Base-by-base conservation (phyloP, 1,284 basidiomycete genomes). In the Paramarasmius palmivorus region DNA sequence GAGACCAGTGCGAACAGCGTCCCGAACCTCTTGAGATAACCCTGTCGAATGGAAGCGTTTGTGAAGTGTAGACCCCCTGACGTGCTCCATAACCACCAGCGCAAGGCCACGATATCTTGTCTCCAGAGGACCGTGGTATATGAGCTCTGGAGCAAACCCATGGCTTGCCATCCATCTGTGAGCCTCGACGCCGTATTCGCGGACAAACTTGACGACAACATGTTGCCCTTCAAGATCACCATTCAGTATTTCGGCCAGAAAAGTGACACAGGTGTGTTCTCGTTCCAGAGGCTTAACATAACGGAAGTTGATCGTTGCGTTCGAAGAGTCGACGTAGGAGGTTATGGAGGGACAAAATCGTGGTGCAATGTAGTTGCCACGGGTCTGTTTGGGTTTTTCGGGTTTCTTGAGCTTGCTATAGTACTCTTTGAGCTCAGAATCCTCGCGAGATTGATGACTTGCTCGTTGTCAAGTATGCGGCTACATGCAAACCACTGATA, bases 171-270 rank as follows among this genome's bases (percentile, higher is more conserved):
- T 39, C n/a, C 49, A 32, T 19, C 17, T 7, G 45, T 61, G 59
- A 15, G 40, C 59, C 6, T 29, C 52, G 20, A 20, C 17, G 17
- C 54, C 49, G 44, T 61, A 61, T 8, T 26, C 32, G 4, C 49
- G 36, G 14, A 52, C 57, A 51, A 60, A 60, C 39, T 60, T 60
- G 48, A 60, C 50, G 9, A 56, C 57, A 42, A 52, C 23, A 20
- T 23, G 12, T 17, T 17, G 12, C 9, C 20, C 17, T 35, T 46
- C 41, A 10, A 4, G 4, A 7, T 44, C 23, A 23, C 17, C 41
- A 44, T 20, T 9, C n/a, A 44, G 12, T 20, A 14, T 9, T 26
- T 17, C 45, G 26, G 42, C 52, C 17, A 47, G 36, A 32, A 48
- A 57, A 15, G 39, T 51, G 17, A 54, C 48, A 29, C 47, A 57